Base-by-base conservation (phyloP, 2,329 filamentous ascomycete species). In the Calonectria pteridis region DNA sequence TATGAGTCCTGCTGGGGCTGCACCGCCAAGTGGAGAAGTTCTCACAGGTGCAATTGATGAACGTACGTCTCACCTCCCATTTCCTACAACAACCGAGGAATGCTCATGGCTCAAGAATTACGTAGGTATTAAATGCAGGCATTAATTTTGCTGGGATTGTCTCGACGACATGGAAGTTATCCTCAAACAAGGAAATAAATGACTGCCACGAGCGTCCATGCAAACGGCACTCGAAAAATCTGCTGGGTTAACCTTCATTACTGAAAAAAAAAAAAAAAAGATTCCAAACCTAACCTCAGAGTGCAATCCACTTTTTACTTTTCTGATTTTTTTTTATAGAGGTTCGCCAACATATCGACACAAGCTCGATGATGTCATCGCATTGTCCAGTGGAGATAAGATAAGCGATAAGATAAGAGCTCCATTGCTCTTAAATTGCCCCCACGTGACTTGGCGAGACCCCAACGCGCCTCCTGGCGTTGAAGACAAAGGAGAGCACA, bases 101-200 rank as follows among this genome's bases (percentile, higher is more conserved):
- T 10, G 10, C 16, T 28, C 1, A n/a, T 46, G 9, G 28, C 28
- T 64, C 20, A 64, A 26, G 3, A n/a, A 29, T 29, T 46, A 16
- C 6, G 9, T 23, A 64, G 59, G 40, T 49, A 29, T 20, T n/a
- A 29, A 64, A 28, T 64, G 59, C 28, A 29, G n/a, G 18, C 20
- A 64, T 20, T 14, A 64, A 43, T 64, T 64, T 46, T 64, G 59
- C 16, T 64, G 59, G 59, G 59, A 64, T 33, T 64, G 40, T n/a
- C 23, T 46, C 1, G 16, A 7, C 6, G 35, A 64, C 20, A 43
- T 46, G 59, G 20, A 16, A 16, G 16, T 31, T 16, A 64, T 64
- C 9, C 49, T 49, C 18, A 46, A 28, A 11, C 49, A 23, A 40
- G 59, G 37, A 6, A 64, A 49, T 31, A 6, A 64, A 49, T 31